phyloP scores from a whole-genome alignment of 140 eudicot species.

The Erigeron philadelphicus region DNA sequence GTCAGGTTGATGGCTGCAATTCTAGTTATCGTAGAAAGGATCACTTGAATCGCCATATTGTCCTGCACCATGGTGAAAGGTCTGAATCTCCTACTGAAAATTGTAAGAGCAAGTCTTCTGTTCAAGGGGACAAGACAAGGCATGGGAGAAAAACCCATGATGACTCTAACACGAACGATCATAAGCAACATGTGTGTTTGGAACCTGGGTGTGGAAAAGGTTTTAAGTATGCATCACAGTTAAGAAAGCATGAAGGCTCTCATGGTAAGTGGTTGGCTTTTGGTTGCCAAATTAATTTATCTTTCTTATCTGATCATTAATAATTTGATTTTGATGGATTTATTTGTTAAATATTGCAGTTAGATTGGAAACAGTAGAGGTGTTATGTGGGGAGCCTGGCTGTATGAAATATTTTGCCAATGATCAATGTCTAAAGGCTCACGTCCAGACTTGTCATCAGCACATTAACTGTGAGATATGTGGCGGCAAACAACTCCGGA shows the following conservation, averaged over 20 bases:
- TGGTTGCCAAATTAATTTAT: neutral
- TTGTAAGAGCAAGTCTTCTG: constrained; percentile 52
- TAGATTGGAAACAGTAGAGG: constrained; percentile 57
- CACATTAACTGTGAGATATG: constrained; percentile 63
- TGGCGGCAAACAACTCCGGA: constrained; percentile 72
- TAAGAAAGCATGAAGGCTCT: constrained; percentile 62
- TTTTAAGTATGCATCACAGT: constrained; percentile 58
- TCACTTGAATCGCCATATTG: constrained; percentile 74
- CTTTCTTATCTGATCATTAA: neutral
- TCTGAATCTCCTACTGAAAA: constrained; percentile 50
- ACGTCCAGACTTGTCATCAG: constrained; percentile 59
- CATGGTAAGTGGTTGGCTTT: constrained; percentile 46
- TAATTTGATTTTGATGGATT: neutral
- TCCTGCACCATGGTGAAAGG: constrained; percentile 75
- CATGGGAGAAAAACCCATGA: constrained; percentile 69
- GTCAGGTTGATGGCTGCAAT: constrained; percentile 63
- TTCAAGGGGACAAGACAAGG: constrained; percentile 60
- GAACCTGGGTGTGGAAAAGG: constrained; percentile 79
- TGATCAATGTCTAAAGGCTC: constrained; percentile 57
- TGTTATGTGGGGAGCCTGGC: constrained; percentile 64
- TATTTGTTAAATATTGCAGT: constrained; percentile 40
- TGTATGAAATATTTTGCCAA: constrained; percentile 75
- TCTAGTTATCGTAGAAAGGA: constrained; percentile 78
- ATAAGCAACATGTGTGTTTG: constrained; percentile 42
- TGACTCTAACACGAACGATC: constrained; percentile 23